phyloP scores from a whole-genome alignment of 2,329 filamentous ascomycete genomes.

The Pseudogymnoascus sp. region DNA sequence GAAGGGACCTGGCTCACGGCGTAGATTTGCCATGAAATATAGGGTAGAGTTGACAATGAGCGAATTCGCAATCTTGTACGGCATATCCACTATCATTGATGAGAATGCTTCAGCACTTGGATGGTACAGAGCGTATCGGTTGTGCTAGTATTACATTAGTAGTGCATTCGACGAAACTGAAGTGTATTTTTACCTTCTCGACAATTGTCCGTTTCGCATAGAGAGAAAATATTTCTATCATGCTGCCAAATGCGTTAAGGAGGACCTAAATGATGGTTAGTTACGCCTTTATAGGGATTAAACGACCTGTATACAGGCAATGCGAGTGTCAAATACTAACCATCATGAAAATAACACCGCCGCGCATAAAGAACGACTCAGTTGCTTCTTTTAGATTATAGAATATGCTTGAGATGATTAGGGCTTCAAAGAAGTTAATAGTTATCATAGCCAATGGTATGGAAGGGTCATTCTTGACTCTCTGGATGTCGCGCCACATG shows the following conservation, averaged over 20 bases:
- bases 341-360: constrained; percentile 14
- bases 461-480: constrained; percentile 57
- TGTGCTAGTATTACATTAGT: constrained; percentile 46
- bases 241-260: constrained; percentile 11
- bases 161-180: background rate
- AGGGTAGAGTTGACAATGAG: constrained; percentile 69
- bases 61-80: constrained; percentile 66
- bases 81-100: constrained; percentile 77
- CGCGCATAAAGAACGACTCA: constrained; percentile 12
- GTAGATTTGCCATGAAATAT: constrained; percentile 78
- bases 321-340: constrained; percentile 45
- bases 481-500: constrained; percentile 60
- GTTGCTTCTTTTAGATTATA: constrained; percentile 13
- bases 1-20: constrained; percentile 41
- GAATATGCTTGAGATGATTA: constrained; percentile 15
- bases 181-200: constrained; percentile 27
- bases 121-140: constrained; percentile 81
- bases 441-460: constrained; percentile 14
- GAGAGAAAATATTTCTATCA: constrained; percentile 23
- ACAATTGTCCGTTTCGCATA: constrained; percentile 34
- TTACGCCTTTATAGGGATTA: constrained; percentile 31
- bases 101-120: constrained; percentile 80
- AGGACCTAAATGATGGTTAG: background rate
- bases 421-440: constrained; percentile 13
- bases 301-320: background rate